Evolutionary conservation across 305 asterid species (phyloP).

Genomic region (Ilex paraguariensis): DNA sequence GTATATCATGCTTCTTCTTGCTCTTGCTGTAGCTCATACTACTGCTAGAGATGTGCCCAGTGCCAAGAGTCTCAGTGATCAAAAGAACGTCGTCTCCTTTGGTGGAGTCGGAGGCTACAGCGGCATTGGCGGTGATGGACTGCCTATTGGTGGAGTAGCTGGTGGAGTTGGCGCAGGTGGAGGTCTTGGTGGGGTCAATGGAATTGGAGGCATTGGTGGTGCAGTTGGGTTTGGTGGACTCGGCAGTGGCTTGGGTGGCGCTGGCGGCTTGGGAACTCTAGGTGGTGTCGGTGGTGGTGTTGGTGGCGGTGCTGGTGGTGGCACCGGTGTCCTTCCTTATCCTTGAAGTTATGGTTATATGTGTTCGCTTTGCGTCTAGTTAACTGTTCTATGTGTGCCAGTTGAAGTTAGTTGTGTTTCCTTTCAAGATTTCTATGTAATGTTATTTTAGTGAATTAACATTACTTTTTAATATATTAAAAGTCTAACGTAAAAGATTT

Average conservation of each 20-base stretch:
- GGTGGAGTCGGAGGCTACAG: constrained; percentile 23
- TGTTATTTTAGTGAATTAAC: too few relatives aligned
- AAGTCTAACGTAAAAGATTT: too few relatives aligned
- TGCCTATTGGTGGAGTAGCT: constrained; percentile 27
- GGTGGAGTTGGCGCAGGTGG: constrained; percentile 18
- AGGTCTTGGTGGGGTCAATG: constrained; percentile 14
- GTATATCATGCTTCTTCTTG: constrained; percentile 10
- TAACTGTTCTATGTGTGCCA: too few relatives aligned
- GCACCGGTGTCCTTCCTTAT: constrained; percentile 15
- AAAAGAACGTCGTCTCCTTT: constrained; percentile 19
- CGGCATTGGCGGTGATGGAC: constrained; percentile 9
- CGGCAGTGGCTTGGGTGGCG: constrained; percentile 20
- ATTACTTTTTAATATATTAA: too few relatives aligned
- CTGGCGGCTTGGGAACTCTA: constrained; percentile 10
- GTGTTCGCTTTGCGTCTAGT: too few relatives aligned
- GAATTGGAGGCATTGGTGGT: constrained; percentile 13
- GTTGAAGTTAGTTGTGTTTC: too few relatives aligned
- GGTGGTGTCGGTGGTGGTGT: constrained; percentile 19
- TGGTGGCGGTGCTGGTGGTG: too few relatives aligned
- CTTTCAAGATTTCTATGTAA: too few relatives aligned
- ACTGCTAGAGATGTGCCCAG: constrained; percentile 21
- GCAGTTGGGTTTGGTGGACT: constrained; percentile 17
- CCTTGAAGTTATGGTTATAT: constrained; percentile 19
- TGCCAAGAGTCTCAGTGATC: constrained; percentile 20
- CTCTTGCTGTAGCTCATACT: constrained; percentile 15